phyloP scores from a whole-genome alignment of 2,329 filamentous ascomycete species.

The Fusarium cyanostomum region DNA sequence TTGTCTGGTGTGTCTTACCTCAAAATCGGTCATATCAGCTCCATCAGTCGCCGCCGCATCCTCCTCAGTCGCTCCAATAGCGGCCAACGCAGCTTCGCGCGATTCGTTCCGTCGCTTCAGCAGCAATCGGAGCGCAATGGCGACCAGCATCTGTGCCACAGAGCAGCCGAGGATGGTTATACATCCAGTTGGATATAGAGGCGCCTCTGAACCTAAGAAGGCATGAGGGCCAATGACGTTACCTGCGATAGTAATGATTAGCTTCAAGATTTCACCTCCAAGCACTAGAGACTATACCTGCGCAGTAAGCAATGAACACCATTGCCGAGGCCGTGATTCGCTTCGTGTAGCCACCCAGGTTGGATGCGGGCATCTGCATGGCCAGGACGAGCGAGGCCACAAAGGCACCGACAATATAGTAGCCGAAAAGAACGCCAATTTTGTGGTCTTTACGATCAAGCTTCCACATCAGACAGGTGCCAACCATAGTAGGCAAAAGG shows the following conservation, averaged over 20 bases:
- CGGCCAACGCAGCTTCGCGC: conserved; percentile 14
- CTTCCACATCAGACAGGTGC: conserved; percentile 59
- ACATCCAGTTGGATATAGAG: conserved; percentile 61
- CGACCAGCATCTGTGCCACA: conserved; percentile 28
- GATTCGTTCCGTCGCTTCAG: conserved; percentile 22
- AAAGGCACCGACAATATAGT: conserved; percentile 60
- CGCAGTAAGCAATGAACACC: conserved; percentile 57
- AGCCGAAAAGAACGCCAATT: conserved; percentile 59
- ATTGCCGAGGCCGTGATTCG: conserved; percentile 56
- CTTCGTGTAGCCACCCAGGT: conserved; percentile 60
- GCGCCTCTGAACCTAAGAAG: conserved; percentile 56
- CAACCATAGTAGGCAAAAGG: conserved; percentile 59
- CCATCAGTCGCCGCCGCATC: conserved; percentile 10
- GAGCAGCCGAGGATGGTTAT: conserved; percentile 45
- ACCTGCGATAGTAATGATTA: background rate
- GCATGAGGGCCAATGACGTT: conserved; percentile 45
- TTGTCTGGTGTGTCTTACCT: background rate
- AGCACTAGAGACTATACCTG: no score
- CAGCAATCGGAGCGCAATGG: conserved; percentile 19
- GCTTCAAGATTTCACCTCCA: background rate
- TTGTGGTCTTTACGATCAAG: conserved; percentile 50
- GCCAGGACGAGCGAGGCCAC: conserved; percentile 63
- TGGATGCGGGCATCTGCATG: conserved; percentile 61
- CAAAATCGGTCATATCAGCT: conserved; percentile 36
- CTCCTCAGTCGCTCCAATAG: background rate